A percentile compares a stretch with the other conserved stretches of the same genome.
These are phyloP conservation scores for Solanum pennellii DNA, from an alignment of 257 asterid genomes.

Conservation along the genomic window DNA sequence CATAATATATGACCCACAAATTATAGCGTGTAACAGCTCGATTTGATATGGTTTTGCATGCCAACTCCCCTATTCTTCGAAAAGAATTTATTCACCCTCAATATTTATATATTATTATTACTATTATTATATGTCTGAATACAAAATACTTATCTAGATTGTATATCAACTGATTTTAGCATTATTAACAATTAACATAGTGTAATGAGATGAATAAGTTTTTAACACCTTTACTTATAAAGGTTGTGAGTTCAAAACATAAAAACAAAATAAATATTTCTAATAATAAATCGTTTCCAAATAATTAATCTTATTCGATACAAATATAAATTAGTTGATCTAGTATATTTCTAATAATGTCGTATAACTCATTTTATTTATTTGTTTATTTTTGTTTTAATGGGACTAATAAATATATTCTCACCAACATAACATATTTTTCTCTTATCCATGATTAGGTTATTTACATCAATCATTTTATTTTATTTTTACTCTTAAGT, in stretches of 20 bases:
- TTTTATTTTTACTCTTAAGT: no score
- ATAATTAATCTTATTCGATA: no score
- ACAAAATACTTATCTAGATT: neutral
- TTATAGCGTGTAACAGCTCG: slow-evolving; percentile 24
- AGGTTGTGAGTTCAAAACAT: no score
- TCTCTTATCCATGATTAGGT: no score
- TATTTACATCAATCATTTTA: no score
- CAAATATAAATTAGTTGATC: neutral
- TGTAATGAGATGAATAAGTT: neutral
- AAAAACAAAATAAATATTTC: no score
- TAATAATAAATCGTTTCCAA: neutral
- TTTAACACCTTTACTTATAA: no score
- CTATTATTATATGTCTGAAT: no score
- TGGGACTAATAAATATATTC: neutral
- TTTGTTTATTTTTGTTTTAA: no score
- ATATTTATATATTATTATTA: neutral
- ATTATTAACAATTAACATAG: neutral
- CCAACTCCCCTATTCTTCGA: neutral
- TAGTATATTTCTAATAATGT: neutral
- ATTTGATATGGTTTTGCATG: slow-evolving; percentile 24
- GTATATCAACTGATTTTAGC: neutral
- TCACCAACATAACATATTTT: neutral
- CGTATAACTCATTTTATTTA: neutral
- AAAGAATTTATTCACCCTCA: neutral
- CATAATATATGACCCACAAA: slow-evolving; percentile 22